A percentile compares a stretch with the other conserved stretches of the same genome.
Evolutionary conservation across 2,329 filamentous ascomycete species (phyloP).

Genomic region (Rutstroemia sp.): DNA sequence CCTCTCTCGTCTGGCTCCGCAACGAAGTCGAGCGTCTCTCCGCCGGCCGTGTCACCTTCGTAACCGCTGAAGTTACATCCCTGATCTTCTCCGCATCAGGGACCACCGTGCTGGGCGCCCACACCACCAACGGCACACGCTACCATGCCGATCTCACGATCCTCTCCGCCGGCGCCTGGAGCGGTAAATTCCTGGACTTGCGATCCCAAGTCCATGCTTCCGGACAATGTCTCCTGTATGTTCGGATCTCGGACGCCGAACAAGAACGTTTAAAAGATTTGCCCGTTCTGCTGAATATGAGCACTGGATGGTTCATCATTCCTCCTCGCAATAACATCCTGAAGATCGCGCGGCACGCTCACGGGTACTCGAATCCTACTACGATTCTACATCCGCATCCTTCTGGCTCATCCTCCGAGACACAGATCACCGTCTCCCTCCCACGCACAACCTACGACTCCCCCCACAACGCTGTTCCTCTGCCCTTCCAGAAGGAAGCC

Average conservation of each 20-base stretch:
- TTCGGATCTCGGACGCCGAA: constrained; percentile 66
- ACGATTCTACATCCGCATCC: constrained; percentile 17
- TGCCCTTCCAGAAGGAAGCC: constrained; percentile 18
- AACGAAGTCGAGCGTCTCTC: constrained; percentile 16
- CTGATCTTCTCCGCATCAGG: constrained; percentile 17
- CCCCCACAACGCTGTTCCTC: constrained; percentile 17
- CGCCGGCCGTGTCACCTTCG: constrained; percentile 40
- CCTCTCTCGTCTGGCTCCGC: constrained; percentile 57
- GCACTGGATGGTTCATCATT: constrained; percentile 66
- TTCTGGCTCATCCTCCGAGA: neutral
- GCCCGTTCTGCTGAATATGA: constrained; percentile 68
- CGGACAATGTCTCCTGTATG: constrained; percentile 73
- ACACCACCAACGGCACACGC: constrained; percentile 40
- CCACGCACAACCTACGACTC: constrained; percentile 20
- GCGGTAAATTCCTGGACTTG: constrained; percentile 68
- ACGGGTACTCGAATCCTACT: constrained; percentile 44
- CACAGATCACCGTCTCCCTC: constrained; percentile 13
- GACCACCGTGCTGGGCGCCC: constrained; percentile 46
- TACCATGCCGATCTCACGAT: constrained; percentile 65
- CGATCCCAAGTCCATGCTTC: constrained; percentile 70
- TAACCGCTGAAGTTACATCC: constrained; percentile 35
- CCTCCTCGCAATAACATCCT: constrained; percentile 50
- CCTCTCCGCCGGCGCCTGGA: constrained; percentile 85
- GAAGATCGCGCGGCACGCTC: constrained; percentile 54
- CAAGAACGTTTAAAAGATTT: constrained; percentile 54